Base-by-base conservation (phyloP, 2,329 filamentous ascomycete genomes). In the Ascosphaera aggregata region DNA sequence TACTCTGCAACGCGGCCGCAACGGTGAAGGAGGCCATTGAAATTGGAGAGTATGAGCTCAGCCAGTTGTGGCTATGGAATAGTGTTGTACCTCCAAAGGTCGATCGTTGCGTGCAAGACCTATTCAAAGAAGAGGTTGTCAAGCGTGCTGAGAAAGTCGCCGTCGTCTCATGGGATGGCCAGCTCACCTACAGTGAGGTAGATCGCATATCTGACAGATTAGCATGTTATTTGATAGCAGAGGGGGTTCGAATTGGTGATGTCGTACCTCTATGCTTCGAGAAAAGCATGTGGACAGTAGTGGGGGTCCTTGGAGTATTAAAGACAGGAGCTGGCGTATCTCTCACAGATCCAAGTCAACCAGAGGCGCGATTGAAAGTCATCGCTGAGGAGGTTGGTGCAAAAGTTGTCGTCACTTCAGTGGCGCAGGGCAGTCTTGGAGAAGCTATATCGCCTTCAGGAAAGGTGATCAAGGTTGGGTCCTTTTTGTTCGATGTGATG, bases 331-430 rank as follows among this genome's bases (percentile, higher is more conserved):
- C 44, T 15, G 47, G 46, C 2, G 51, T 52, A 41, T 44, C 51
- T 13, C 44, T 53, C 11, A 47, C 52, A 18, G 54, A 51, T 36
- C 45, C 50, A 16, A 47, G 44, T 3, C 44, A 51, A 18, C 54
- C 51, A 1, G 42, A 52, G 2, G 50, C 51, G 9, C 52, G 60
- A 4, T 47, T 62, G 13, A 49, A 51, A 3, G 51, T 39, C 7
- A 48, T 50, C 36, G 44, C 42, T 13, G 18, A 39, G 2, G 43
- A 47, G 22, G 38, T 45, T 9, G 40, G 43, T 11, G 43, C 43
- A 2, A 35, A 38, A 3, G 16, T 45, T 1, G 40, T 48, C 9
- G n/a, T 49, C 9, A 44, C 45, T 11, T 48, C 47, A 4, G 20
- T 36, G 18, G 22, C 30, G 18, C 41, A 45, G 30, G 40, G 35